Conservation (phyloP, 2,329 filamentous ascomycete species). For the Mollisia scopiformis region DNA sequence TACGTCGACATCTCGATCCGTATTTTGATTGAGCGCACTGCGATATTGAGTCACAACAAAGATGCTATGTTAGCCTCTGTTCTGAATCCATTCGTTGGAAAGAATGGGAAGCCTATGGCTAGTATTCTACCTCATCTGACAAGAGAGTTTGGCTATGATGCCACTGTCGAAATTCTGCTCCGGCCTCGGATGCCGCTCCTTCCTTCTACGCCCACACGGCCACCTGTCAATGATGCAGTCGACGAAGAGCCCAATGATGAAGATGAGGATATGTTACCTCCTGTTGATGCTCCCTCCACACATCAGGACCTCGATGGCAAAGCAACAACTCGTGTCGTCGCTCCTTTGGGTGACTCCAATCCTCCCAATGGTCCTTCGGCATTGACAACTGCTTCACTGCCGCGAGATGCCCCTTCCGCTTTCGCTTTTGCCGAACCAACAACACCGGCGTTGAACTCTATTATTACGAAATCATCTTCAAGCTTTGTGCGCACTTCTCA, state of each 20-base stretch:
- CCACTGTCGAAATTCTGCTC: slow-evolving; percentile 72
- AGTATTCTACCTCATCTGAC: slow-evolving; percentile 82
- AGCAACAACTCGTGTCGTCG: slow-evolving; percentile 5
- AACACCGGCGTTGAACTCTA: not conserved
- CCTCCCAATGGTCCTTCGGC: not conserved
- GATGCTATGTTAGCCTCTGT: slow-evolving; percentile 81
- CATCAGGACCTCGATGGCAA: slow-evolving; percentile 4
- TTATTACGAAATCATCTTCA: not conserved
- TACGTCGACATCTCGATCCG: slow-evolving; percentile 73
- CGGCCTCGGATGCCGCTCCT: slow-evolving; percentile 53
- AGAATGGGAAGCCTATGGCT: slow-evolving; percentile 64
- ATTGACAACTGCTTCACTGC: not conserved
- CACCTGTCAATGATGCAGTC: slow-evolving; percentile 10
- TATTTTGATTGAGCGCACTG: slow-evolving; percentile 77
- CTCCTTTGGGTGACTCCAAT: slow-evolving; percentile 1
- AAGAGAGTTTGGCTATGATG: slow-evolving; percentile 62
- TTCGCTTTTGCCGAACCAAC: not conserved
- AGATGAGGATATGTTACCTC: slow-evolving; percentile 27
- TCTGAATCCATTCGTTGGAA: slow-evolving; percentile 72
- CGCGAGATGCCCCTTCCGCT: not conserved
- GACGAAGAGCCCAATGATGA: slow-evolving; percentile 26
- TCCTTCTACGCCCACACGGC: slow-evolving; percentile 22
- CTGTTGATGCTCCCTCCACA: slow-evolving; percentile 10
- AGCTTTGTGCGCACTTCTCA: not conserved
- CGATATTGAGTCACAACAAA: slow-evolving; percentile 70